These are phyloP conservation scores for Populus pruinosa DNA, from an alignment of 345 rosid genomes.

Conservation along the genomic window DNA sequence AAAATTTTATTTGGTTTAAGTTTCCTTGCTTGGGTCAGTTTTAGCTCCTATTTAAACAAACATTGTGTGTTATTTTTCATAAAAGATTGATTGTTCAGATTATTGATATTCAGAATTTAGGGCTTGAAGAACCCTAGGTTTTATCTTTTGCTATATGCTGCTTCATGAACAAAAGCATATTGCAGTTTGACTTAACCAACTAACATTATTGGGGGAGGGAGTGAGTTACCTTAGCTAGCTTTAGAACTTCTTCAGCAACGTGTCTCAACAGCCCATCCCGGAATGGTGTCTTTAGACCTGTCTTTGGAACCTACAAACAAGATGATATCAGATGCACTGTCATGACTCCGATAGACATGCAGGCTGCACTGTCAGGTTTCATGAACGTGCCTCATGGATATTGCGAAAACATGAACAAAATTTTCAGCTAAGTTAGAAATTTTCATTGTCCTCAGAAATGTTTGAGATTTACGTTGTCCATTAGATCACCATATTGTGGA, in stretches of 20 bases:
- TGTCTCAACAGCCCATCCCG: constrained; percentile 76
- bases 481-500: neutral
- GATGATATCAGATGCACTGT: constrained; percentile 17
- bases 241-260: constrained; percentile 78
- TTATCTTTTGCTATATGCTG: too few relatives aligned
- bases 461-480: neutral
- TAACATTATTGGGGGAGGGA: neutral
- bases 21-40: too few relatives aligned
- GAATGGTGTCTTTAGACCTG: constrained; percentile 85
- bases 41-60: too few relatives aligned
- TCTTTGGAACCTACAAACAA: constrained; percentile 66
- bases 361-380: constrained; percentile 9
- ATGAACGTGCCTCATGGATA: neutral
- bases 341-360: neutral
- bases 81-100: too few relatives aligned
- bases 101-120: too few relatives aligned
- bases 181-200: neutral
- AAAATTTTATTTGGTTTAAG: too few relatives aligned
- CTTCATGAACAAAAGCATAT: neutral
- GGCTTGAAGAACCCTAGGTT: too few relatives aligned
- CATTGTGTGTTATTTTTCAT: too few relatives aligned
- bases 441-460: neutral
- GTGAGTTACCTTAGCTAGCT: constrained; percentile 66
- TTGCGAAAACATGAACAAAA: neutral
- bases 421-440: neutral